Percentiles rank a stretch among this genome's conserved stretches.
Conservation (phyloP, 495 filamentous ascomycete species). For the Aspergillus mulundensis region DNA sequence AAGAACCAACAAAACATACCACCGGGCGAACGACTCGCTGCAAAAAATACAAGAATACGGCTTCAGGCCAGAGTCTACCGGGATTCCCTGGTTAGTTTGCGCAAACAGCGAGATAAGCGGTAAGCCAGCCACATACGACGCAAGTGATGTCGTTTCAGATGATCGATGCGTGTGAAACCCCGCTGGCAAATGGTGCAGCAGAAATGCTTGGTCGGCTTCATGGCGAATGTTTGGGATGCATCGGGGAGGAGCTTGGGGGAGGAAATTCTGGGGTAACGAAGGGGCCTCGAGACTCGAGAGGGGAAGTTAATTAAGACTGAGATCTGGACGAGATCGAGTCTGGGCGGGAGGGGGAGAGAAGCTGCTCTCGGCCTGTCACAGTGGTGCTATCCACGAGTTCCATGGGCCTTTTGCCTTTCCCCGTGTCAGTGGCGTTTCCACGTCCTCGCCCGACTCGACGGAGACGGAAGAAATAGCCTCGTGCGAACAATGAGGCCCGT, state of each 20-base stretch:
- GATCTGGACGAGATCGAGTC: neutral
- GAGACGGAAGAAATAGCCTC: neutral
- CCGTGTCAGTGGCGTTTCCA: neutral
- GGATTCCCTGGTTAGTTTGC: slow-evolving; percentile 15
- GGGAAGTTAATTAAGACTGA: slow-evolving; percentile 3
- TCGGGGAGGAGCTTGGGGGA: slow-evolving; percentile 31
- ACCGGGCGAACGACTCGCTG: slow-evolving; percentile 43
- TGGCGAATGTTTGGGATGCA: slow-evolving; percentile 26
- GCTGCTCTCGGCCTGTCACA: neutral
- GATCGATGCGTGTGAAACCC: slow-evolving; percentile 47
- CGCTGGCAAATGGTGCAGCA: slow-evolving; percentile 45
- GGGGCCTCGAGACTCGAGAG: slow-evolving; percentile 12
- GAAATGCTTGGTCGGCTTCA: slow-evolving; percentile 46
- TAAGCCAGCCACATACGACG: slow-evolving; percentile 33
- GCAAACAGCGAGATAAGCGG: neutral
- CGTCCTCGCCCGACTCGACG: neutral
- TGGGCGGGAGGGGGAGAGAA: neutral
- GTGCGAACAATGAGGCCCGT: neutral
- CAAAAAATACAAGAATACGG: slow-evolving; percentile 46
- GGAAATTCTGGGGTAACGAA: slow-evolving; percentile 25
- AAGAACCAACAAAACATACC: slow-evolving; percentile 21
- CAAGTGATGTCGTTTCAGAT: slow-evolving; percentile 46
- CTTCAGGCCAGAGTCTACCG: slow-evolving; percentile 42
- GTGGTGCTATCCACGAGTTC: neutral
- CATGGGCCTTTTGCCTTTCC: neutral